Base-by-base conservation (phyloP, 768 basidiomycete species). In the Amanita polypyramis region DNA sequence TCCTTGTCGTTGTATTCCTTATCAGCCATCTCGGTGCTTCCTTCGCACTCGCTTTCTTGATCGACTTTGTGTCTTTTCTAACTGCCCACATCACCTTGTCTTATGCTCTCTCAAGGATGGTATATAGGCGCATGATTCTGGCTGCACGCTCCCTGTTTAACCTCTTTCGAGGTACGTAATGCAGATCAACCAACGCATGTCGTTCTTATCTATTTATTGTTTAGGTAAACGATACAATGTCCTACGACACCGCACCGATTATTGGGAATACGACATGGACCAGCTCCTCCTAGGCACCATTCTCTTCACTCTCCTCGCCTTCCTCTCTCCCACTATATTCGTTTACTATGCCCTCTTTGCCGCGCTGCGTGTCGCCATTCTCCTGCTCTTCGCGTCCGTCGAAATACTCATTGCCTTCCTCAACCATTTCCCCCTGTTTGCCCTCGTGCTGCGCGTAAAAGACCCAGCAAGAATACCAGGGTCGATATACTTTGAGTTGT, bases 261-360 rank as follows among this genome's bases (percentile, higher is more conserved):
- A 84, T 0, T 92, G 88, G 79, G 77, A 83, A 48, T 98, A 96
- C 56, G 88, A 92, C 45, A 73, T 93, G 21, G 95, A 98, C 61
- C 92, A 97, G 59, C 75, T 98, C 2, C 70, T 98, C n/a, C 84
- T 97, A 30, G 95, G 95, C 4, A 94, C 96, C 0, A 81, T 91
- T 47, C 66, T 94, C 43, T 89, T 93, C 68, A 87, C 89, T 0
- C 70, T 91, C 14, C 65, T 89, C 10, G 76, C 84, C 6, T 86
- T 94, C 60, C 65, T 93, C 10, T 77, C 86, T 56, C 86, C 95
- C 2, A 97, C 95, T 0, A 77, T 94, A 3, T 56, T 88, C 27
- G 85, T 82, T 0, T 99, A 96, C 62, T 91, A 96, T 54, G 65
- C 78, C 0, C 66, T 94, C 3, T 97, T 97, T 53, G 83, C 84